Base-by-base conservation (phyloP, 805 yeast genomes). In the Metschnikowia sp. region DNA sequence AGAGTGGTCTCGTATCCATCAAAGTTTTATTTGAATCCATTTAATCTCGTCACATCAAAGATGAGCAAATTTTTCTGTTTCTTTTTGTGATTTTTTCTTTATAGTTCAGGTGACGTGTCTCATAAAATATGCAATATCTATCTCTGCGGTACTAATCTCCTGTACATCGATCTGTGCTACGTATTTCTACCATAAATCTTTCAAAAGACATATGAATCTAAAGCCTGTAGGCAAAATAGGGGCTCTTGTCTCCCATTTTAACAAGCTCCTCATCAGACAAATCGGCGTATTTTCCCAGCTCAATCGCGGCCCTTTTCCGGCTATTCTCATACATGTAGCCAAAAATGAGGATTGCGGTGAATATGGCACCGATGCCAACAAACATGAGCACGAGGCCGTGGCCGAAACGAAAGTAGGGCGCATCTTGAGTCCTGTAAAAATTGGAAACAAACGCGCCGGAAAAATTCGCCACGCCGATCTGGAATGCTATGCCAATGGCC, bases 221-320 rank as follows among this genome's bases (percentile, higher is more conserved):
- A 19, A 51, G 34, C 28, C 49, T 45, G 50, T 74, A 74, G 15
- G 57, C 55, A 49, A 64, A 74, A 39, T 64, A 63, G 1, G 78
- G 78, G 41, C 66, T 66, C 51, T 65, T 66, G 56, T 74, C 77
- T 18, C 77, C 78, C 72, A 70, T 58, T 40, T 59, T 62, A 10
- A 61, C 49, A 39, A 72, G 55, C 41, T 70, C 64, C 26, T 53
- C 50, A 26, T 56, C 61, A 5, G 62, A 52, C 39, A 52, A 50
- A 8, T 50, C 53, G 43, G 62, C 69, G 47, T 61, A 71, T 32
- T 54, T 56, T 1, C 75, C 76, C 4, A 36, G 18, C 3, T 40
- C 45, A 32, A 48, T 31, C 3, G 49, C 49, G 5, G 34, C 31
- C 36, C 35, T 41, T 34, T 28, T 58, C 59, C 18, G 53, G 42